These are phyloP conservation scores for Omphalotus guepiniiformis DNA, from an alignment of 768 basidiomycete species.

Conservation along the genomic window DNA sequence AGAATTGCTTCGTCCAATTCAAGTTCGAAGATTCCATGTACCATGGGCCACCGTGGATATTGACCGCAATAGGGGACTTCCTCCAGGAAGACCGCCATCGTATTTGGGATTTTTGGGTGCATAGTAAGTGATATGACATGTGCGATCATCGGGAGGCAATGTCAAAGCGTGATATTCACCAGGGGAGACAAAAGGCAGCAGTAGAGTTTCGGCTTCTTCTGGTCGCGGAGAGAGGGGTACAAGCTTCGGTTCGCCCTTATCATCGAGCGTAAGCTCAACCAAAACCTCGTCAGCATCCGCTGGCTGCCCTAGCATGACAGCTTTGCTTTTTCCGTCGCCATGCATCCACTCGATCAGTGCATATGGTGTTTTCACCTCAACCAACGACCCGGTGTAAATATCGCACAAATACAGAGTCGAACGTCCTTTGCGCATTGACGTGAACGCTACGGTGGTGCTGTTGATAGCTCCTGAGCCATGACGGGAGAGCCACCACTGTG, in stretches of 20 bases:
- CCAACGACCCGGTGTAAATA: conserved; percentile 19
- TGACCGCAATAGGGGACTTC: conserved; percentile 47
- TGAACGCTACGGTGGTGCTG: conserved; percentile 30
- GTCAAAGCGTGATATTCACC: background rate
- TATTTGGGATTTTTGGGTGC: conserved; percentile 48
- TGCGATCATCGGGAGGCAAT: conserved; percentile 20
- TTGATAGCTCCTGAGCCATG: conserved; percentile 45
- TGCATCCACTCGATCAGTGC: background rate
- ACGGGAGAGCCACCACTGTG: conserved; percentile 51
- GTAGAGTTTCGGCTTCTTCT: background rate
- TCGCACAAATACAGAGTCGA: conserved; percentile 37
- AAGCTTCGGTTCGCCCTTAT: background rate
- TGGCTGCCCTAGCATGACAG: background rate
- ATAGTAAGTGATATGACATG: conserved; percentile 46
- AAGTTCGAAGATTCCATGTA: conserved; percentile 31
- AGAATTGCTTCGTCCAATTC: conserved; percentile 39
- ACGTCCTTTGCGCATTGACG: conserved; percentile 38
- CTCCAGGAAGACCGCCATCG: conserved; percentile 26
- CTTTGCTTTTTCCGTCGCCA: background rate
- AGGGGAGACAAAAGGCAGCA: background rate
- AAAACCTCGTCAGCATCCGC: background rate
- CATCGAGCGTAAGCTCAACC: background rate
- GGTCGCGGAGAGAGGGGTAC: background rate
- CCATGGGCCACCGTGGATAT: conserved; percentile 55
- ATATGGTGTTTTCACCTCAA: background rate